Base-by-base conservation (phyloP, 495 filamentous ascomycete genomes). In the Schizothecium vesticola region DNA sequence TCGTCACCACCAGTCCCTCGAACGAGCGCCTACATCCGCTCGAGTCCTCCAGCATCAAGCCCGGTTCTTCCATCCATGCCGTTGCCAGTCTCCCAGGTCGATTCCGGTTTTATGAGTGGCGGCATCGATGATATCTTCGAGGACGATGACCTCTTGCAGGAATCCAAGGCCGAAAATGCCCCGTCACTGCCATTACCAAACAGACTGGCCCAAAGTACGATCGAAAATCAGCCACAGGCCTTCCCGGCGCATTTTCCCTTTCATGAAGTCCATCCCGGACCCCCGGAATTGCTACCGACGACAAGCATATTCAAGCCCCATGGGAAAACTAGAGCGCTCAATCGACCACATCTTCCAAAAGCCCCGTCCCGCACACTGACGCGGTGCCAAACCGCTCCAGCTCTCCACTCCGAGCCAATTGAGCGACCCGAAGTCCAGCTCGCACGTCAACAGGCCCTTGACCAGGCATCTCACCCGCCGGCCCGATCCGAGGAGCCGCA, bases 41-140 rank as follows among this genome's bases (percentile, higher is more conserved):
- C 84, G 67, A 81, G 85, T 80, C 77, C 88, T 70, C 71, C 74
- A 8, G 84, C 88, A 31, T 94, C 92, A 3, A 96, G 92, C 70
- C 92, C 92, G 7, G 82, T 87, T 24, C 81, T 94, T 51, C 91
- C 92, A 10, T 80, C 85, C 10, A 83, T 92, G 80, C 80, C 82
- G 8, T 78, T 83, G 51, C 75, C 76, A 3, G 43, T 51, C 19
- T n/a, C 43, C 19, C 81, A 84, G 66, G 80, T 84, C 13, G 92
- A 96, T 75, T 93, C 90, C 11, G 91, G 91, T 0, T 93, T 92
- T 72, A 91, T 93, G 90, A 93, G 90, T 77, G 90, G 87, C 8
- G 84, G 85, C 0, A 74, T 91, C 16, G 88, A 91, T 22, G 87
- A 92, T 56, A 63, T 79, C 0, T 83, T 83, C 60, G 82, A 80